A percentile compares a stretch with the other conserved stretches of the same genome.
These are phyloP conservation scores for Leucogyrophana mollusca DNA, from an alignment of 768 basidiomycete genomes.

Conservation along the genomic window DNA sequence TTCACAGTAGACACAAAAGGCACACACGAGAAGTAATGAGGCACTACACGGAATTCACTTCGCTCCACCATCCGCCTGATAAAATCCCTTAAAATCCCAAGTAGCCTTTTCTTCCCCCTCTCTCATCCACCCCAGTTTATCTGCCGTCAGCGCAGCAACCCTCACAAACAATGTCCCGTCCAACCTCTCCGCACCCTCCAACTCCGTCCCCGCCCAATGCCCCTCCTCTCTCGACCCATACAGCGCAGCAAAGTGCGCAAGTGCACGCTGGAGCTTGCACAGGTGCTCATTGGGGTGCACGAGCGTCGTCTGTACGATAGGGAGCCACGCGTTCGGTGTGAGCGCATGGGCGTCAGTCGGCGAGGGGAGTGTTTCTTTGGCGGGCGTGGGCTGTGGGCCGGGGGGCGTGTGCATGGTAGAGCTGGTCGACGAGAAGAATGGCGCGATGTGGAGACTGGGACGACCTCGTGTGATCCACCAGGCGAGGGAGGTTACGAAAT, in stretches of 20 bases:
- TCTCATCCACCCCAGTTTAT: conserved; percentile 33
- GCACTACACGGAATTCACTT: too few relatives aligned
- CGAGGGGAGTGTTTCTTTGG: conserved; percentile 4
- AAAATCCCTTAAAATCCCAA: too few relatives aligned
- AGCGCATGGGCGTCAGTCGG: conserved; percentile 11
- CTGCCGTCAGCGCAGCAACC: conserved; percentile 23
- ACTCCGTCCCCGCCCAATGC: conserved; percentile 26
- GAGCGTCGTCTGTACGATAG: conserved; percentile 31
- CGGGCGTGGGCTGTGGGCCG: conserved; percentile 7
- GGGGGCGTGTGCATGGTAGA: conserved; percentile 13
- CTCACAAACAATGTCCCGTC: conserved; percentile 27
- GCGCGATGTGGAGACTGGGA: conserved; percentile 27
- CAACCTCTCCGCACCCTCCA: conserved; percentile 20
- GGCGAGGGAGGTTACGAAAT: conserved; percentile 25
- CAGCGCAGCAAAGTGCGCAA: conserved; percentile 21
- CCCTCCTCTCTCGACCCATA: conserved; percentile 20
- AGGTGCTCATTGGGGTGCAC: conserved; percentile 29
- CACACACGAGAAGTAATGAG: too few relatives aligned
- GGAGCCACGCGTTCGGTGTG: conserved; percentile 34
- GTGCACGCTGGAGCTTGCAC: conserved; percentile 21
- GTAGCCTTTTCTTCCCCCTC: conserved; percentile 25
- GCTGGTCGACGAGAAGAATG: conserved; percentile 28
- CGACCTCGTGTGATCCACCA: conserved; percentile 34
- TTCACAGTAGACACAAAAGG: too few relatives aligned
- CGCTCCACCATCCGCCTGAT: too few relatives aligned